Percentiles rank a stretch among this genome's conserved stretches.
Evolutionary conservation across 1,284 basidiomycete genomes (phyloP).

Genomic region (Leucoagaricus sp.): DNA sequence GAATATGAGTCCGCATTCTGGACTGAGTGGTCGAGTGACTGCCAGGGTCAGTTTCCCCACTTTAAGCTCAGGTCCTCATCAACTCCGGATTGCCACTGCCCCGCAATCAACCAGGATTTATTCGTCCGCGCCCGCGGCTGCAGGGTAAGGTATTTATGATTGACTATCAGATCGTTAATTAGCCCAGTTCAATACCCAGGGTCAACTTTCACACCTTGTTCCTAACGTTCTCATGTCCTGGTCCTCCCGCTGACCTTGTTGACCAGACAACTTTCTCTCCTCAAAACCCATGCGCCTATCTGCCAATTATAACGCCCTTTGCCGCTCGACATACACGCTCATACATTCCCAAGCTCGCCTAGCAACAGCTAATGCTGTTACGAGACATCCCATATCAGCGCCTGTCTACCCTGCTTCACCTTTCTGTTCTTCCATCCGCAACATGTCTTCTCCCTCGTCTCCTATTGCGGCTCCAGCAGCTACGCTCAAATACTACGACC

Average conservation of each 20-base stretch:
- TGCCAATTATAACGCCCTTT: not conserved
- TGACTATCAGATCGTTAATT: too few species aligned
- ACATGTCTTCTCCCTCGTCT: conserved; percentile 7
- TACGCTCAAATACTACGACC: not conserved
- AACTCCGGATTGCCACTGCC: too few species aligned
- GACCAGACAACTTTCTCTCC: not conserved
- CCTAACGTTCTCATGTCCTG: conserved; percentile 7
- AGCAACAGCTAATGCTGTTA: not conserved
- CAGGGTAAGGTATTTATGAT: too few species aligned
- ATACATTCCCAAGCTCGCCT: conserved; percentile 1
- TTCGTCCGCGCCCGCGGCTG: too few species aligned
- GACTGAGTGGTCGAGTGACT: too few species aligned
- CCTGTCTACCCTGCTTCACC: not conserved
- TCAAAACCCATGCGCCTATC: not conserved
- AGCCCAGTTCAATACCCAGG: too few species aligned
- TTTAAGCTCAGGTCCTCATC: too few species aligned
- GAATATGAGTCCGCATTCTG: too few species aligned
- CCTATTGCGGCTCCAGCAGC: conserved; percentile 19
- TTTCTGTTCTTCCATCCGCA: not conserved
- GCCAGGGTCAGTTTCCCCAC: too few species aligned
- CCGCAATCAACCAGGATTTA: too few species aligned
- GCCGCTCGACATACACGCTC: not conserved
- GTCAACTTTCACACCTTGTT: too few species aligned
- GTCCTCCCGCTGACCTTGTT: not conserved
- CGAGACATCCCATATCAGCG: not conserved